These are phyloP conservation scores for Cladophialophora bantiana DNA, from an alignment of 2,329 filamentous ascomycete genomes.

Conservation along the genomic window DNA sequence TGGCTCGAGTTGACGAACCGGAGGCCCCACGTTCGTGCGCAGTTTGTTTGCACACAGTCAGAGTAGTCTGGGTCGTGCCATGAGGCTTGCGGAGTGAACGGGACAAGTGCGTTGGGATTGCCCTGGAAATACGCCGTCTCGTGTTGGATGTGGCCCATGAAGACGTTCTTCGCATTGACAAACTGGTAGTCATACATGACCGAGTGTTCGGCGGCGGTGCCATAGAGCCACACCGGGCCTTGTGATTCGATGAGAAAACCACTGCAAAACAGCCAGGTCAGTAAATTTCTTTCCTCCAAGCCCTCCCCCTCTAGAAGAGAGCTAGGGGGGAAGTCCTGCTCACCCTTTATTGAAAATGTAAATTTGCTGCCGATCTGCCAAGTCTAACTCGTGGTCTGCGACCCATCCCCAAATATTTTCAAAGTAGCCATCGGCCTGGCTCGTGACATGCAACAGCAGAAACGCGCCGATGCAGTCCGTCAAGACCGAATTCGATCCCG, in stretches of 20 bases:
- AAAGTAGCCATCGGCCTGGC: conserved; percentile 54
- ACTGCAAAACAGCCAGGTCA: conserved; percentile 43
- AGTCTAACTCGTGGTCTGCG: conserved; percentile 46
- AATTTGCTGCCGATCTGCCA: conserved; percentile 62
- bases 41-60: conserved; percentile 48
- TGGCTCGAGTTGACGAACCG: conserved; percentile 64
- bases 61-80: conserved; percentile 61
- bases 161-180: conserved; percentile 65
- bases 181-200: conserved; percentile 76
- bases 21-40: conserved; percentile 66
- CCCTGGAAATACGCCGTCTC: conserved; percentile 77
- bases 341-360: conserved; percentile 64
- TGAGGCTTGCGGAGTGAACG: conserved; percentile 58
- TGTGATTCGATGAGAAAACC: conserved; percentile 50
- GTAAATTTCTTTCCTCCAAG: background rate
- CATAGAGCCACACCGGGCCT: conserved; percentile 65
- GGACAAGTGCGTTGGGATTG: conserved; percentile 64
- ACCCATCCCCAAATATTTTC: conserved; percentile 48
- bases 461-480: conserved; percentile 45
- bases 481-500: conserved; percentile 40
- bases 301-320: background rate
- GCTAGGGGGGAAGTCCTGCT: conserved; percentile 41
- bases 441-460: conserved; percentile 69
- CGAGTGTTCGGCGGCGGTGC: conserved; percentile 70
- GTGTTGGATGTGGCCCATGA: conserved; percentile 70